phyloP scores from a whole-genome alignment of 345 rosid genomes.

The Citrus australasica region DNA sequence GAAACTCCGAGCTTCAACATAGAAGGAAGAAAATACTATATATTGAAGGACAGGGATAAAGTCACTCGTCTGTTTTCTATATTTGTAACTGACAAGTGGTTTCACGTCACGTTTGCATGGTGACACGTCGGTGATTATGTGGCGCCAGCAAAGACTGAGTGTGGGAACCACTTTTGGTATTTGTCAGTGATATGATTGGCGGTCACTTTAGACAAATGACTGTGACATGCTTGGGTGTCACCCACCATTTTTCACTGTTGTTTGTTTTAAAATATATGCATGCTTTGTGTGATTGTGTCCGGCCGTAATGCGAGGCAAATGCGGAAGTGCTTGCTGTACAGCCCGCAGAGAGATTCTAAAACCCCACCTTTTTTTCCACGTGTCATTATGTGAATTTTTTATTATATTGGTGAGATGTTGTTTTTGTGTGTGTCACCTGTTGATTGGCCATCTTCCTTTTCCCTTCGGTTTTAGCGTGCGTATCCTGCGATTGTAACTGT shows the following conservation, averaged over 20 bases:
- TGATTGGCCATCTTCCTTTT: constrained; percentile 2
- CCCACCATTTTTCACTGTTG: constrained; percentile 16
- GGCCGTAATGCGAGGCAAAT: background rate
- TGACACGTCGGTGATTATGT: background rate
- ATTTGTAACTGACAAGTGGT: constrained; percentile 8
- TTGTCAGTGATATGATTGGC: constrained; percentile 7
- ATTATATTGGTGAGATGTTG: no score
- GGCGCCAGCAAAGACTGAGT: background rate
- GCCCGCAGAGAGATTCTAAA: constrained; percentile 19
- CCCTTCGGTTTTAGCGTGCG: no score
- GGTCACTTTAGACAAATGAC: background rate
- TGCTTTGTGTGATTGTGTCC: no score
- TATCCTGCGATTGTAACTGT: no score
- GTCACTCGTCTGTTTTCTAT: background rate
- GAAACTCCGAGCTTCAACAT: constrained; percentile 1
- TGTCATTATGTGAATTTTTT: background rate
- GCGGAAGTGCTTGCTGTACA: background rate
- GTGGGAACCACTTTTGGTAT: background rate
- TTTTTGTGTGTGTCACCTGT: background rate
- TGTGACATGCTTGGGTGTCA: background rate
- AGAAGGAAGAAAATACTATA: constrained; percentile 16
- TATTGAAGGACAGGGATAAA: constrained; percentile 1
- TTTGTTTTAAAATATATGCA: background rate
- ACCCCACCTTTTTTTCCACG: background rate
- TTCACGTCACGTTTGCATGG: background rate